Percentiles rank a stretch among this genome's conserved stretches.
phyloP scores from a whole-genome alignment of 2,329 filamentous ascomycete genomes.

The Alternaria burnsii region DNA sequence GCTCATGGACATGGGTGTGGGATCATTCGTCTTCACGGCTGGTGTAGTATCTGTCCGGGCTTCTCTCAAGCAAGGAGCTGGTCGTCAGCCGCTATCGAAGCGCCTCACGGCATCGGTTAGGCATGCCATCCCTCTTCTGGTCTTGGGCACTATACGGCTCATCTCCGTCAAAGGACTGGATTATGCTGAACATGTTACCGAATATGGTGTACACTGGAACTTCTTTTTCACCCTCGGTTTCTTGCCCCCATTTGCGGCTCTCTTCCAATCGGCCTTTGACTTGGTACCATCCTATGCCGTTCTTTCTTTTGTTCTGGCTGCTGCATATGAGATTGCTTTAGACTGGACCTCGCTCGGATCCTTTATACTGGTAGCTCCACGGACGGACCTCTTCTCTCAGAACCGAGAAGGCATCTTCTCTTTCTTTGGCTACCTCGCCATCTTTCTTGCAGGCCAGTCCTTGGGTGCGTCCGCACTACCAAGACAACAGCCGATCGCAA shows the following conservation, averaged over 20 bases:
- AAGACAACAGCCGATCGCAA: conserved; percentile 54
- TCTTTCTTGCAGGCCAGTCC: conserved; percentile 89
- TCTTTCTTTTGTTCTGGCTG: conserved; percentile 73
- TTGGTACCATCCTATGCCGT: conserved; percentile 79
- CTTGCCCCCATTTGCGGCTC: conserved; percentile 85
- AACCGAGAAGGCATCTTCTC: conserved; percentile 97
- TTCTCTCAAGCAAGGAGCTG: conserved; percentile 72
- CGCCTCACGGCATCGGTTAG: conserved; percentile 74
- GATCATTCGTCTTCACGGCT: conserved; percentile 94
- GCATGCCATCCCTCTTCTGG: conserved; percentile 82
- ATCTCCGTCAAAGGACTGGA: conserved; percentile 92
- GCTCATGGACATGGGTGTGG: conserved; percentile 97
- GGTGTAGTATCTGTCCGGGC: conserved; percentile 89
- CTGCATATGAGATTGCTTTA: conserved; percentile 77
- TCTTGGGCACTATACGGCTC: conserved; percentile 81
- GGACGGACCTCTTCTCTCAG: conserved; percentile 80
- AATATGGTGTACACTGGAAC: conserved; percentile 99
- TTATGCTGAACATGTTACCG: conserved; percentile 95
- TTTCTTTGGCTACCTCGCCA: conserved; percentile 90
- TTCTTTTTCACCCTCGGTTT: conserved; percentile 97
- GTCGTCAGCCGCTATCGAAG: conserved; percentile 58
- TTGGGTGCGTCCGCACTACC: conserved; percentile 83
- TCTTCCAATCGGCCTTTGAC: conserved; percentile 77
- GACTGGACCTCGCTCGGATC: conserved; percentile 78
- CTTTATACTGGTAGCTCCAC: conserved; percentile 83